Evolutionary conservation across 2,329 filamentous ascomycete species (phyloP).

Genomic region (Polytolypa hystricis): DNA sequence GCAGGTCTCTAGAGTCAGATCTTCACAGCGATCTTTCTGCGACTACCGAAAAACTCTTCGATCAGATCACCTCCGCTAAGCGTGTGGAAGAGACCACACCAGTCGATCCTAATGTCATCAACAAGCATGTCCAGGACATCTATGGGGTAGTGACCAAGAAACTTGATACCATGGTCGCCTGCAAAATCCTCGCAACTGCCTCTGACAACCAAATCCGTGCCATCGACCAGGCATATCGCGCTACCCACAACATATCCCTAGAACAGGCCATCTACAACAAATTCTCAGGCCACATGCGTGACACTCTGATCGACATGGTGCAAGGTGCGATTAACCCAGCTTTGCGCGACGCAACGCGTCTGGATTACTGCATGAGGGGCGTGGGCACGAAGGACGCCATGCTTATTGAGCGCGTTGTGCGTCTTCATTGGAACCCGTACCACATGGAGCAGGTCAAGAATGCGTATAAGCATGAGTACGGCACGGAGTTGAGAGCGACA

Average conservation of each 20-base stretch:
- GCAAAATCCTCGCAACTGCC: slow-evolving; percentile 61
- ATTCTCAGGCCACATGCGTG: slow-evolving; percentile 87
- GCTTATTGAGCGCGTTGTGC: slow-evolving; percentile 65
- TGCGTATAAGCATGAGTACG: slow-evolving; percentile 63
- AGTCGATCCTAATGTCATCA: slow-evolving; percentile 60
- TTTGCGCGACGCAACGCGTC: slow-evolving; percentile 65
- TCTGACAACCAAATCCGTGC: slow-evolving; percentile 78
- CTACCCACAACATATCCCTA: slow-evolving; percentile 59
- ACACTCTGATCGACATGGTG: slow-evolving; percentile 72
- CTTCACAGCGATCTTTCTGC: slow-evolving; percentile 70
- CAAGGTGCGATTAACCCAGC: slow-evolving; percentile 66
- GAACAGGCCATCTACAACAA: slow-evolving; percentile 66
- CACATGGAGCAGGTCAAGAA: slow-evolving; percentile 67
- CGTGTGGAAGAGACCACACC: slow-evolving; percentile 69
- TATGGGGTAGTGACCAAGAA: slow-evolving; percentile 58
- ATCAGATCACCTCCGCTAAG: slow-evolving; percentile 64
- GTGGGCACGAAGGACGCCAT: slow-evolving; percentile 76
- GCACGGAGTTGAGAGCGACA: slow-evolving; percentile 53
- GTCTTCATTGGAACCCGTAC: slow-evolving; percentile 69
- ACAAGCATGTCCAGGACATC: slow-evolving; percentile 63
- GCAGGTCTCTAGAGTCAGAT: slow-evolving; percentile 55
- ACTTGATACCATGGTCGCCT: slow-evolving; percentile 66
- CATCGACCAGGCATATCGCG: slow-evolving; percentile 62
- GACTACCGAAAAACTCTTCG: slow-evolving; percentile 77
- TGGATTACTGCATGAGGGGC: slow-evolving; percentile 84